Evolutionary conservation across 2,329 filamentous ascomycete genomes (phyloP), one percentile per base, ranked within the genome.

Genomic region (Aspergillus felis): DNA sequence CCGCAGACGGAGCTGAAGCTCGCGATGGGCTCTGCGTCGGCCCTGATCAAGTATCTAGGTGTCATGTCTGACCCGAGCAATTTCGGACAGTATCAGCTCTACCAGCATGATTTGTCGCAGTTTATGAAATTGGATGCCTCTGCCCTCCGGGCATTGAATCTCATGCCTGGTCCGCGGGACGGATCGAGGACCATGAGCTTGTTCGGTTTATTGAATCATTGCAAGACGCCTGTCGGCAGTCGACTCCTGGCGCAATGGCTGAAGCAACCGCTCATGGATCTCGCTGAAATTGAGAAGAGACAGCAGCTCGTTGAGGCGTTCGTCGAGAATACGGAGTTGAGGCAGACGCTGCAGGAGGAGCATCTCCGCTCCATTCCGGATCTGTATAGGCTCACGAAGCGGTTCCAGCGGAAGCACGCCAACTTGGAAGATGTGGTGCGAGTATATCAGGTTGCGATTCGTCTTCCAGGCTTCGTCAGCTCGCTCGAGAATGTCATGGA

Each of bases 71-170:
- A 99, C 71, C 80, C 90, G 1, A 91, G 90, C 56, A 99, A 99
- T 75, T 97, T 97, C 73, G 94, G 95, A 3, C 93, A 99, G 71
- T 99, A 95, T 70, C 91, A 93, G 73, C 84, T 99, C 17, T 99
- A 97, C 70, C 94, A 99, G 75, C 94, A 99, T 74, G 94, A 99
- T 70, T 78, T 99, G 48, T 88, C 92, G 1, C 92, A 99, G 68
- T 99, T 91, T 73, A 99, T 99, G 94, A 99, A 97, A 76, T 82
- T 99, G 4, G 94, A 99, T 74, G 92, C 95, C 0, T 91, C 94
- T 1, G 94, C 94, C 0, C 79, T 99, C 47, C 93, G 95, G 68
- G 94, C 94, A 0, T 82, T 99, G 54, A 99, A 99, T 68, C 83
- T 99, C 41, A 97, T 99, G 92, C 95, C 94, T 4, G 93, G 94